A percentile compares a stretch with the other conserved stretches of the same genome.
Conservation (phyloP, 169 alveolate species). For the Babesia divergens region DNA sequence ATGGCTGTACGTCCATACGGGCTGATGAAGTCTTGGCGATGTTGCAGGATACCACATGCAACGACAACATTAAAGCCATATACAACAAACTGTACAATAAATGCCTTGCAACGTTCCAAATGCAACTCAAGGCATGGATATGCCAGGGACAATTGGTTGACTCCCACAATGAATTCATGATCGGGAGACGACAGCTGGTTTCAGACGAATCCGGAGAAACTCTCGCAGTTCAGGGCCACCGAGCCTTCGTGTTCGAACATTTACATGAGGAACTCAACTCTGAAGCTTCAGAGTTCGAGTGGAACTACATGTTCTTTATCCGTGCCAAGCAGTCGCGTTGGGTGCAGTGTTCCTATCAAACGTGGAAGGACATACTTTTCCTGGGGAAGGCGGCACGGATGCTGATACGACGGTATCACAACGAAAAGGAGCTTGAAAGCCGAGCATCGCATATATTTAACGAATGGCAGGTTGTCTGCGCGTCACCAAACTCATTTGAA, state of each 20-base stretch:
- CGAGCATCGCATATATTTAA: slow-evolving; percentile 18
- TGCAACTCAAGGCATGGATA: slow-evolving; percentile 66
- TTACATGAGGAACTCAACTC: slow-evolving; percentile 52
- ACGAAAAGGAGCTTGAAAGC: not conserved
- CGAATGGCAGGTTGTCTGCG: slow-evolving; percentile 5
- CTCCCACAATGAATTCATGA: slow-evolving; percentile 67
- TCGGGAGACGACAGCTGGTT: slow-evolving; percentile 54
- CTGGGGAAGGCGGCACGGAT: slow-evolving; percentile 71
- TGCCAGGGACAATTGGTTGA: slow-evolving; percentile 69
- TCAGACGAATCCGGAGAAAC: slow-evolving; percentile 23
- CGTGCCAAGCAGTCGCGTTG: slow-evolving; percentile 10
- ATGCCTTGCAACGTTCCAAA: slow-evolving; percentile 50
- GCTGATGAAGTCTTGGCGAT: slow-evolving; percentile 56
- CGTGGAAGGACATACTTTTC: slow-evolving; percentile 54
- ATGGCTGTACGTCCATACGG: slow-evolving; percentile 17
- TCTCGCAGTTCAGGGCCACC: not conserved
- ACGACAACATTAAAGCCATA: slow-evolving; percentile 32
- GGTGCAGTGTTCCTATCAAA: not conserved
- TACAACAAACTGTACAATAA: slow-evolving; percentile 29
- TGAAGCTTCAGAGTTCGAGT: slow-evolving; percentile 67
- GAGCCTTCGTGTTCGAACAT: slow-evolving; percentile 43
- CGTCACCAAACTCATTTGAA: slow-evolving; percentile 51
- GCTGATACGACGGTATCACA: slow-evolving; percentile 30
- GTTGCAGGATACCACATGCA: slow-evolving; percentile 45
- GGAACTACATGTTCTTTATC: slow-evolving; percentile 68